Conservation (phyloP, 2,329 filamentous ascomycete genomes). For the Trichoderma guizhouense region DNA sequence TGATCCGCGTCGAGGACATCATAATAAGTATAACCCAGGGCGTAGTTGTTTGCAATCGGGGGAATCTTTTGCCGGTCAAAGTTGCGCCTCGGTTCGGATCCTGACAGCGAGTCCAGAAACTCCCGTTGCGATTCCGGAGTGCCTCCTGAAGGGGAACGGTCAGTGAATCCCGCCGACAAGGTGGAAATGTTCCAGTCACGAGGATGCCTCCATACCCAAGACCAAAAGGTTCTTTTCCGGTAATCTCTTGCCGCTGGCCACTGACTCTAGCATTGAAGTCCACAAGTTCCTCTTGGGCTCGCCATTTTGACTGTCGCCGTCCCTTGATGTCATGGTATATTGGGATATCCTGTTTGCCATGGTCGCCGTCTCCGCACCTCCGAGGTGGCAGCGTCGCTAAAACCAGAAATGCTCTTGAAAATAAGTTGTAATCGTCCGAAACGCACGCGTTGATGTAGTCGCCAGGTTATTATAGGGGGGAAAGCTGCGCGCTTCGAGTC, state of each 20-base stretch:
- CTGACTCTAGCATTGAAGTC: constrained; percentile 88
- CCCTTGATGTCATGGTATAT: constrained; percentile 55
- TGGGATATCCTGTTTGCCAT: constrained; percentile 59
- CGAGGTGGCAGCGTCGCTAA: constrained; percentile 1
- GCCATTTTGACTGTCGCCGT: constrained; percentile 56
- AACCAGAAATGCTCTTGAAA: constrained; percentile 14
- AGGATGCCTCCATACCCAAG: constrained; percentile 56
- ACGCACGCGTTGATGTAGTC: not conserved
- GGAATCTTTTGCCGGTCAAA: constrained; percentile 62
- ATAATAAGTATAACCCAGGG: constrained; percentile 90
- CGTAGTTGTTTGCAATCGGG: constrained; percentile 87
- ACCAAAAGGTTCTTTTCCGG: constrained; percentile 90
- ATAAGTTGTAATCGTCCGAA: not conserved
- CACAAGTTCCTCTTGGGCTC: constrained; percentile 87
- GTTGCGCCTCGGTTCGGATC: constrained; percentile 50
- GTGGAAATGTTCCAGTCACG: not conserved
- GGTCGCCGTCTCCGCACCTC: constrained; percentile 23
- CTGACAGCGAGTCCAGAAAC: constrained; percentile 67
- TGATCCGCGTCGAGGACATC: constrained; percentile 92
- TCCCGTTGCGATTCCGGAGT: constrained; percentile 80
- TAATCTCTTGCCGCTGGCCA: constrained; percentile 83
- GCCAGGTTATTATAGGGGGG: not conserved
- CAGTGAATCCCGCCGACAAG: constrained; percentile 24
- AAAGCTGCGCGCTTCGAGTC: constrained; percentile 19
- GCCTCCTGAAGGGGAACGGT: constrained; percentile 56